Base-by-base conservation (phyloP, 2,329 filamentous ascomycete genomes). In the Ceratocystis diversiconidia region DNA sequence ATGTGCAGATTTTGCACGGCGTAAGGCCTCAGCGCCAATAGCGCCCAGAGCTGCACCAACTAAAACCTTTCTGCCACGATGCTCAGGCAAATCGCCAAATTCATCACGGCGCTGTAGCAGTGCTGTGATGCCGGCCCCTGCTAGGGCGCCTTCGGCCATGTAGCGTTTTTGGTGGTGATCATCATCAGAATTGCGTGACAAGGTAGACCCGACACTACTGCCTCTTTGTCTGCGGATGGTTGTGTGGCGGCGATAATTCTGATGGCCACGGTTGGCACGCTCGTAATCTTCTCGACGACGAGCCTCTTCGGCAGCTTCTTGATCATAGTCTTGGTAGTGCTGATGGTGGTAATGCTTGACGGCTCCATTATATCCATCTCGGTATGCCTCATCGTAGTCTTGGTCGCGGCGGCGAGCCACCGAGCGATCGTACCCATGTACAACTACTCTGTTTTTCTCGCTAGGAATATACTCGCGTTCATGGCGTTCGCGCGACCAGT, bases 11-110 rank as follows among this genome's bases (percentile, higher is more conserved):
- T 80, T 79, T 5, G 84, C 84, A 67, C 84, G 79, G 50, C 80
- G 80, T 44, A 84, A 74, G 22, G 82, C 81, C 71, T 86, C 83
- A 0, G 83, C 84, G 19, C 84, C 84, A 12, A 86, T 73, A 19
- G 83, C 84, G 43, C 84, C 84, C 1, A 87, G 75, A 5, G 83
- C 83, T 22, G 84, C 84, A 63, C 84, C 84, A 2, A 83, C 81
- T 17, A 84, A 70, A 41, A 85, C 81, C 70, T 85, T 85, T 65
- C 80, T 79, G 52, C 82, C 82, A 28, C 81, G 79, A 69, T 82
- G 74, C 22, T 81, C 78, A 0, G 75, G 75, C 3, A 80, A 70
- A 28, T 81, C 80, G 62, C 80, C 79, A 2, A 80, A 74, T 65
- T 76, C 77, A 62, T 79, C 77, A 61, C 81, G 78, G 22, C 82